Base-by-base conservation (phyloP, 768 basidiomycete genomes). In the Boletales sp. region DNA sequence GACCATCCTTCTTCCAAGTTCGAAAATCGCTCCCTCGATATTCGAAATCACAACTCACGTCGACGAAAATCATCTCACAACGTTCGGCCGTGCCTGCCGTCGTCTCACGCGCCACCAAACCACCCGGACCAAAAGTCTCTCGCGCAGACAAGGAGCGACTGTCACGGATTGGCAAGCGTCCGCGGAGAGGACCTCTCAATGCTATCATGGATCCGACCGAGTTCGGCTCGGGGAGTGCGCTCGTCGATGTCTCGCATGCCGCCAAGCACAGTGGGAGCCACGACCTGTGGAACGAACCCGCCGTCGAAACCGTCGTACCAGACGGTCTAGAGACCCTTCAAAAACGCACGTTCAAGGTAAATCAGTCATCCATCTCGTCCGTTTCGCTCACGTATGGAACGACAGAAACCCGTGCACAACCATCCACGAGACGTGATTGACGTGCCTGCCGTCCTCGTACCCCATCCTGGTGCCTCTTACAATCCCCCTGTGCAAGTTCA, bases 11-110 rank as follows among this genome's bases (percentile, higher is more conserved):
- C 1, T 53, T 24, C 24, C 24, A 27, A 90, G 87, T 86, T 49
- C 82, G 87, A 46, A 79, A 77, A 56, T 60, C 71, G 5, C 62
- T 84, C 0, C 81, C 82, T 11, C 74, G 77, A 51, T 83, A 77
- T 63, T 81, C 81, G 10, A 72, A 68, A 24, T 57, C 71, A 4
- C 71, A 78, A 40, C 68, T 90, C 11, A 84, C 77, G 17, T 90
- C 90, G 0, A 71, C 86, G 2, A 87, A 87, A 74, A 87, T 95
- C 30, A 81, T 97, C 14, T 69, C 83, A 0, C 83, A 93, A 62
- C 86, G 93, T 17, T 94, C 93, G 2, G 93, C 94, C 6, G 79
- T 95, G 12, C 90, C 93, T 13, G 88, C 93, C 0, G 80, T 94
- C 30, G 71, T 78, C 50, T 87, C 90, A n/a, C 82, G 81, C 14